phyloP scores from a whole-genome alignment of 1,284 basidiomycete species.

The Ceratobasidium sp. region DNA sequence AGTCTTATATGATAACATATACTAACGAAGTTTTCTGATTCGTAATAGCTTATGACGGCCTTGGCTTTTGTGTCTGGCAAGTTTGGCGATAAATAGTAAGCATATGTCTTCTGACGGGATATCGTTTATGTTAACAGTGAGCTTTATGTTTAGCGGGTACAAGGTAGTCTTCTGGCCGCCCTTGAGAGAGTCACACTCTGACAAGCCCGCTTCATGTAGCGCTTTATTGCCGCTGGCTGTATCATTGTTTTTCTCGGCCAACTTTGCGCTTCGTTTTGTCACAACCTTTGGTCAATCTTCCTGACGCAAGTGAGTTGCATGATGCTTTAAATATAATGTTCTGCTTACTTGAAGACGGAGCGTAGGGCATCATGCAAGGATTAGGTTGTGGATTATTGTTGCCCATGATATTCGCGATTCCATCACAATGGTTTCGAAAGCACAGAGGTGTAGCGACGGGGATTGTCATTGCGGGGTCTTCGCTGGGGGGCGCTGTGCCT shows the following conservation, averaged over 20 bases:
- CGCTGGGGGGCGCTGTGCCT: constrained; percentile 48
- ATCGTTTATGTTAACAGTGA: not conserved
- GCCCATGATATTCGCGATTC: constrained; percentile 50
- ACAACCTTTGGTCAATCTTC: constrained; percentile 51
- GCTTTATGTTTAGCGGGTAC: not conserved
- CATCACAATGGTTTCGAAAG: constrained; percentile 52
- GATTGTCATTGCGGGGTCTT: constrained; percentile 51
- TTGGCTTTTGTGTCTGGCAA: constrained; percentile 37
- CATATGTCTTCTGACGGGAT: not conserved
- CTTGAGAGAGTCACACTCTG: not conserved
- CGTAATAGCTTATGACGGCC: constrained; percentile 19
- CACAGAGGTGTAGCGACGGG: constrained; percentile 52
- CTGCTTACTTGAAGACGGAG: not conserved
- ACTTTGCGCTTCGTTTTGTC: constrained; percentile 49
- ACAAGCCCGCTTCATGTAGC: constrained; percentile 28
- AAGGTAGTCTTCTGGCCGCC: not conserved
- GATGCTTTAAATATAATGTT: not conserved
- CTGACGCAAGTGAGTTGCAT: constrained; percentile 48
- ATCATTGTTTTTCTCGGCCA: constrained; percentile 47
- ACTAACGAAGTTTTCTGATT: not conserved
- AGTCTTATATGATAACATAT: not conserved
- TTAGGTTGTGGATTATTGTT: constrained; percentile 49
- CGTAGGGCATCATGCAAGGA: constrained; percentile 47
- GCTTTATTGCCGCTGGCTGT: constrained; percentile 47
- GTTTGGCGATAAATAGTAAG: constrained; percentile 47